phyloP scores from a whole-genome alignment of 768 basidiomycete species.

The Brasilioporus rufonigricans region DNA sequence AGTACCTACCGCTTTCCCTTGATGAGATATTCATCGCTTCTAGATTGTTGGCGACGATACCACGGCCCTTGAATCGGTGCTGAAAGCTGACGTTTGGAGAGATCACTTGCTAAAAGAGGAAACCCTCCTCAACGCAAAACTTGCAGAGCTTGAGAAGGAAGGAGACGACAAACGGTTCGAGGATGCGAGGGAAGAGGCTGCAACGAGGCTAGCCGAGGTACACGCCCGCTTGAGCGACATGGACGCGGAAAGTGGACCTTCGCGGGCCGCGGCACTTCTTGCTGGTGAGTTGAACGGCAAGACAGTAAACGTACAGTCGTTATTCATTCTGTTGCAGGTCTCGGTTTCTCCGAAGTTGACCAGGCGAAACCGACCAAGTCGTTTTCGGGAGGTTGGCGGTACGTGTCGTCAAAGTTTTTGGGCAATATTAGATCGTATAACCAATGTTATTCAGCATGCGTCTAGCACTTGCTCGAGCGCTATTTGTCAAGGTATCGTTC shows the following conservation, averaged over 20 bases:
- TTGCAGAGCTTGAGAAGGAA: slow-evolving; percentile 69
- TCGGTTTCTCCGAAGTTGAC: slow-evolving; percentile 89
- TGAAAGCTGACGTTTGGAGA: slow-evolving; percentile 99
- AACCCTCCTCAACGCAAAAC: slow-evolving; percentile 63
- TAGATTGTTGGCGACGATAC: slow-evolving; percentile 95
- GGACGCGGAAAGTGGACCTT: slow-evolving; percentile 98
- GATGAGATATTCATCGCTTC: not conserved
- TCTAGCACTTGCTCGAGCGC: slow-evolving; percentile 88
- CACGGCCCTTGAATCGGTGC: slow-evolving; percentile 84
- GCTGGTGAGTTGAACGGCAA: slow-evolving; percentile 52
- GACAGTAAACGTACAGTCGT: not conserved
- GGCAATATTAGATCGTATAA: not conserved
- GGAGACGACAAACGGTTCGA: slow-evolving; percentile 79
- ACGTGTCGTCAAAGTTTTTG: slow-evolving; percentile 13
- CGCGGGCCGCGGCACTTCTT: slow-evolving; percentile 83
- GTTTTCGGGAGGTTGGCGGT: slow-evolving; percentile 97
- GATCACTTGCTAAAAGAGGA: slow-evolving; percentile 91
- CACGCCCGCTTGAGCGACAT: slow-evolving; percentile 93
- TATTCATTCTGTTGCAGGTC: slow-evolving; percentile 44
- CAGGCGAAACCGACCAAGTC: slow-evolving; percentile 80
- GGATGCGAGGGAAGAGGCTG: slow-evolving; percentile 83
- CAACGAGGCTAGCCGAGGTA: slow-evolving; percentile 79
- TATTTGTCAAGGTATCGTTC: slow-evolving; percentile 82
- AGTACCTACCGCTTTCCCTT: not conserved
- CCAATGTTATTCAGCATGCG: slow-evolving; percentile 67